phyloP scores from a whole-genome alignment of 1,284 basidiomycete genomes.

The Pseudozyma sp. region DNA sequence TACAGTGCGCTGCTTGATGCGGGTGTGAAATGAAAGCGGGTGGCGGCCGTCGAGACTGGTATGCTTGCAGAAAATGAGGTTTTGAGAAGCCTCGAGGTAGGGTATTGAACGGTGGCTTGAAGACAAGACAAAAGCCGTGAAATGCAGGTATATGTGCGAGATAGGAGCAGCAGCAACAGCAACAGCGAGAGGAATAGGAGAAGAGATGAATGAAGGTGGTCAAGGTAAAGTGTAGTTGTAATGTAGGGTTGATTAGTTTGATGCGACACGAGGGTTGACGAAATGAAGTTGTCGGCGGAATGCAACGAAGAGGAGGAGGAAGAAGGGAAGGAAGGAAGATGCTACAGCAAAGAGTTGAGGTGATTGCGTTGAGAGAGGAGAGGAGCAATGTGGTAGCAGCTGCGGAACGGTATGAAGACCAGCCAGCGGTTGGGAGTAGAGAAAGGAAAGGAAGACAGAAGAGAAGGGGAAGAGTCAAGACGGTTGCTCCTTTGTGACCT shows the following conservation, averaged over 20 bases:
- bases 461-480: background rate
- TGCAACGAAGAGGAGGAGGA: slow-evolving; percentile 1
- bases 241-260: background rate
- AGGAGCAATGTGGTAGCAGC: background rate
- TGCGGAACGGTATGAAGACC: slow-evolving; percentile 6
- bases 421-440: slow-evolving; percentile 19
- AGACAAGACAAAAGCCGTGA: background rate
- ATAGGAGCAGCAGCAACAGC: slow-evolving; percentile 7
- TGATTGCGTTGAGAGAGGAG: background rate
- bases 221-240: background rate
- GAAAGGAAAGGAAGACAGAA: slow-evolving; percentile 2
- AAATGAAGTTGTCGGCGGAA: slow-evolving; percentile 5
- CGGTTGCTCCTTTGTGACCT: slow-evolving; percentile 22
- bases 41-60: slow-evolving; percentile 12
- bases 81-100: background rate
- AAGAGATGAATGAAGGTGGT: slow-evolving; percentile 15
- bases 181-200: background rate
- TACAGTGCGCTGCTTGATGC: background rate
- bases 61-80: slow-evolving; percentile 21
- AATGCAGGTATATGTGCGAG: slow-evolving; percentile 28
- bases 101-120: background rate
- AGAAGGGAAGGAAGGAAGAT: slow-evolving; percentile 9
- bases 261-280: background rate
- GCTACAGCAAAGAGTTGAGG: slow-evolving; percentile 19
- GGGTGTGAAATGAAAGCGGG: slow-evolving; percentile 5